Base-by-base conservation (phyloP, 1,284 basidiomycete species). In the Malassezia psittaci region DNA sequence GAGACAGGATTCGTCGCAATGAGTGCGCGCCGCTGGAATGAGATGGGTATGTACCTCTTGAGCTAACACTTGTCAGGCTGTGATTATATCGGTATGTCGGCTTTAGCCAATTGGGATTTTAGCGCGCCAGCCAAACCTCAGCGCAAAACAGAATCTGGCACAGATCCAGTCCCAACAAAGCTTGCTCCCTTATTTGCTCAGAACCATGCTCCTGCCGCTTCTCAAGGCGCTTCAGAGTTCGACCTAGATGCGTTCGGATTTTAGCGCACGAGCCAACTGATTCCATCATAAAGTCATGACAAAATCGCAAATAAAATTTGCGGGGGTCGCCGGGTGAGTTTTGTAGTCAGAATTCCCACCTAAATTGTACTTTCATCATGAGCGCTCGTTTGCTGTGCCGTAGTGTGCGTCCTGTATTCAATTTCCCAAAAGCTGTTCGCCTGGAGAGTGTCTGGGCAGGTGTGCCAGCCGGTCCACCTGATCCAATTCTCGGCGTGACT, bases 401-500 rank as follows among this genome's bases (percentile, higher is more conserved):
- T 21, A 47, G 19, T 34, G 32, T 35, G 32, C 45, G 45, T 47
- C 45, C 45, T 5, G 9, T 34, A 16, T 12, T 34, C 6, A 16
- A 8, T n/a, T 24, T 38, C 33, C 35, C 29, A 1, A 13, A n/a
- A 11, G 35, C 36, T 8, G 36, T 59, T n/a, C 61, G 70, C 50
- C 60, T 77, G 51, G 73, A 84, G 61, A 89, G 87, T 34, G 83
- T 83, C 38, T 94, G 90, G 90, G 82, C 86, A 39, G 77, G 81
- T 61, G 88, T 94, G 59, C 82, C 84, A 56, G 85, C 86, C 34
- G 90, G 90, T 45, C 90, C 90, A 64, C 90, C 90, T 35, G 90
- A 94, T 77, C 83, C 90, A 50, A 94, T 94, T 79, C 85, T 94
- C 52, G 90, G 89, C 88, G 84, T 94, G 57, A 85, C 86, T 39